Conservation (phyloP, 2,329 filamentous ascomycete species). For the Monosporascus sp. region DNA sequence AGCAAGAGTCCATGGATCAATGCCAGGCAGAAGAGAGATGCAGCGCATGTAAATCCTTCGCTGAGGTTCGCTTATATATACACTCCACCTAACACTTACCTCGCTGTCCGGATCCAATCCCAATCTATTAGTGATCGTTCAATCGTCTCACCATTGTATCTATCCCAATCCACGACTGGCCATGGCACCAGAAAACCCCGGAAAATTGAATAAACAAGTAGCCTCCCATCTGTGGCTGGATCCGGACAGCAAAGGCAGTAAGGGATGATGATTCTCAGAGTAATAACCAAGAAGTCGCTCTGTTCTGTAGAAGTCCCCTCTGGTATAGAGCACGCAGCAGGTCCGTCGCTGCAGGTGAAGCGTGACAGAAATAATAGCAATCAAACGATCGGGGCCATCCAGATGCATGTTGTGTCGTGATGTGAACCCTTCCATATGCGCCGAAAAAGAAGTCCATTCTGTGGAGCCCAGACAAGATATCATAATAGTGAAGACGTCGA, state of each 20-base stretch:
- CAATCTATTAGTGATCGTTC: slow-evolving; percentile 29
- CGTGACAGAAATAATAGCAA: slow-evolving; percentile 23
- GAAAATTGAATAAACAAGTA: slow-evolving; percentile 21
- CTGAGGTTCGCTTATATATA: slow-evolving; percentile 47
- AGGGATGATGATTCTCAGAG: slow-evolving; percentile 21
- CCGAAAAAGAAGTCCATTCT: slow-evolving; percentile 23
- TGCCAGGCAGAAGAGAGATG: slow-evolving; percentile 16
- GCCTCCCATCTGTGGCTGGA: slow-evolving; percentile 24
- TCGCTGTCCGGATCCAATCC: slow-evolving; percentile 45
- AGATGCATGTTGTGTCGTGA: slow-evolving; percentile 27
- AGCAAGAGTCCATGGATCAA: slow-evolving; percentile 15
- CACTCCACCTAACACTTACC: slow-evolving; percentile 43
- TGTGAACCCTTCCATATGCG: slow-evolving; percentile 21
- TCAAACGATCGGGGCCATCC: slow-evolving; percentile 24
- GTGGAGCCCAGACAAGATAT: slow-evolving; percentile 20
- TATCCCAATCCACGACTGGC: slow-evolving; percentile 22
- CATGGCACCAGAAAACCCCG: slow-evolving; percentile 22
- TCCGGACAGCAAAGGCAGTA: slow-evolving; percentile 36
- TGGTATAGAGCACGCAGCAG: slow-evolving; percentile 21
- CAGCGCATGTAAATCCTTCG: slow-evolving; percentile 29
- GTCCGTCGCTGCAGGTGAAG: slow-evolving; percentile 21
- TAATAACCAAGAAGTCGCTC: slow-evolving; percentile 17
- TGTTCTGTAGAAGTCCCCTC: slow-evolving; percentile 25
- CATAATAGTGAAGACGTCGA: slow-evolving; percentile 13
- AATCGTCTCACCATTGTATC: slow-evolving; percentile 20